Evolutionary conservation across 371 early-diverging fungal genomes (phyloP), one percentile per base, ranked within the genome.

Genomic region (Chytridium lagenaria): DNA sequence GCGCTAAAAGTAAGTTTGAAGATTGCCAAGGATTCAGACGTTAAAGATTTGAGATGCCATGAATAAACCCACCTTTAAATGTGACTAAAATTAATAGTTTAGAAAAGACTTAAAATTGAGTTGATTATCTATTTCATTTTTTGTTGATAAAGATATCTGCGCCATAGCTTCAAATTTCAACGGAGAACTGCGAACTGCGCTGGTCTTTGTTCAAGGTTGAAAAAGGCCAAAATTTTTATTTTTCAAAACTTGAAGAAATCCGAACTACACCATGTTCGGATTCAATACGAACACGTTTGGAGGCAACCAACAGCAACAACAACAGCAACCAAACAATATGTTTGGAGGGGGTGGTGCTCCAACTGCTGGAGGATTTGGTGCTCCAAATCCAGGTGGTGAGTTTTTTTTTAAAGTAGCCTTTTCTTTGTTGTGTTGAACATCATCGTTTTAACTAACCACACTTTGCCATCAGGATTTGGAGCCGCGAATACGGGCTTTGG

Each of bases 221-320:
- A n/a, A n/a, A n/a, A n/a, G n/a, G n/a, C n/a, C 44, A 44, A 44
- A 7, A 44, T 7, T 7, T 12, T 19, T 12, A 12, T 44, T 44
- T 7, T 44, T 19, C 44, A 19, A 7, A 19, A 44, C 19, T 19
- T 44, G 44, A 12, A 19, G 19, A 44, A 7, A 44, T 7, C 44
- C 19, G 7, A 12, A 44, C 12, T 19, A 12, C 44, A 19, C 19
- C 12, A 44, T 44, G 44, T 44, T 44, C 19, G 44, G 44, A 44
- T 44, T 44, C 44, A 44, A 44, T 44, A 7, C 7, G 44, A 44
- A 44, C 44, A 44, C 44, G 12, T 44, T 44, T 44, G 44, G 44
- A 44, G 44, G 12, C 72, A 90, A 90, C 31, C 89, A 87, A 50
- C 91, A 85, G 67, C 87, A 80, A 84, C 86, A 75, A 74, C 84